Base-by-base conservation (phyloP, 1,139 yeast species). In the Chernovozyma aurita region DNA sequence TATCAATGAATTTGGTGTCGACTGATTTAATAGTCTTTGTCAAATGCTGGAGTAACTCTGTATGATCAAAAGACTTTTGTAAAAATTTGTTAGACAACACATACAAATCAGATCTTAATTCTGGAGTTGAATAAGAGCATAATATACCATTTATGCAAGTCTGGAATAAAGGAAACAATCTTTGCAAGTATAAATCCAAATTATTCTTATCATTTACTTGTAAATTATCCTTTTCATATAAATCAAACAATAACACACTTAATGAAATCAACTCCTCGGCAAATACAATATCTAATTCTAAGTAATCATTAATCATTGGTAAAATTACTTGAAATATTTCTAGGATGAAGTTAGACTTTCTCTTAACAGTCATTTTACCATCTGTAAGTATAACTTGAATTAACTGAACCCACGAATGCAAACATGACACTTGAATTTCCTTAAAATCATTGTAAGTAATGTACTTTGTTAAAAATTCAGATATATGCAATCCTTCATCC, bases 351-450 rank as follows among this genome's bases (percentile, higher is more conserved):
- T 78, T 75, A 0, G 76, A 66, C 36, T 80, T 68, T 18, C 41
- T 45, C 22, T 52, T 50, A 7, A 59, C 47, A 15, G 45, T 38
- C 18, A 59, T 43, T 18, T 63, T 63, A n/a, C 55, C 61, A 50
- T 84, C 92, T 15, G 78, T 69, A 6, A 85, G 78, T 33, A 87
- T 59, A 3, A 87, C 78, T 43, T 86, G 85, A 26, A 86, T 79
- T 36, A 88, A 59, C 47, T 82, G 84, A 24, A 83, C 80, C 97
- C 97, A 90, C 0, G 95, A 76, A 48, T 80, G 85, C 21, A 90
- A 61, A 40, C 82, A 78, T 7, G 72, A 63, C 32, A 82, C 62
- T 44, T 85, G 94, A 4, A 70, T 63, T 1, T 65, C 56, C 39
- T 73, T 70, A 46, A 78, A 70, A 29, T 67, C 65, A 25, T 65